Percentiles rank a stretch among this genome's conserved stretches.
phyloP scores from a whole-genome alignment of 805 yeast genomes.

The Saccharomyces kudriavzevii region DNA sequence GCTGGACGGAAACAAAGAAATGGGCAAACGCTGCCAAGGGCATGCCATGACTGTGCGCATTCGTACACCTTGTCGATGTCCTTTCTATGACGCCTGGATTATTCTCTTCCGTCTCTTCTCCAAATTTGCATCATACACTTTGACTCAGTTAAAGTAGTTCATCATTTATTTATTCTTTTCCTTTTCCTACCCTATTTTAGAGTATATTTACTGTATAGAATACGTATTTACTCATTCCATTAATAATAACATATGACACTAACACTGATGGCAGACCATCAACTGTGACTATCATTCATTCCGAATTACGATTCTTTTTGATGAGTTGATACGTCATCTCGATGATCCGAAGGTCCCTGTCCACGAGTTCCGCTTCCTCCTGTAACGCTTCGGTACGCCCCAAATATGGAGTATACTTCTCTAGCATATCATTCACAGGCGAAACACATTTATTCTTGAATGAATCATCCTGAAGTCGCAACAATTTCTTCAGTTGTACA shows the following conservation, averaged over 20 bases:
- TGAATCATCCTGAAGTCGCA: constrained; percentile 22
- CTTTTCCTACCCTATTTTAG: neutral
- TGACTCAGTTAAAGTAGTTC: neutral
- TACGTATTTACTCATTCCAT: neutral
- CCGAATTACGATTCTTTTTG: constrained; percentile 15
- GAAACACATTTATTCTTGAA: constrained; percentile 19
- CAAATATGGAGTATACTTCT: constrained; percentile 11
- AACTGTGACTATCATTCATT: neutral
- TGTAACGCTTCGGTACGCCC: constrained; percentile 37
- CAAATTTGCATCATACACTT: neutral
- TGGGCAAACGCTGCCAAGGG: constrained; percentile 53
- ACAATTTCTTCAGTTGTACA: constrained; percentile 21
- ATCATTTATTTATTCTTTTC: neutral
- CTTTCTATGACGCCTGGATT: neutral
- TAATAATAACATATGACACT: constrained; percentile 3
- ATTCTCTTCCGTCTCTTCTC: neutral
- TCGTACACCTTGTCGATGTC: neutral
- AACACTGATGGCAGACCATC: neutral
- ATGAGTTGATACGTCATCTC: constrained; percentile 46
- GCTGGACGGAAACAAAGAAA: constrained; percentile 73
- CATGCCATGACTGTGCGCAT: constrained; percentile 8
- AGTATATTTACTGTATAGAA: constrained; percentile 1
- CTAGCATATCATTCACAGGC: constrained; percentile 17
- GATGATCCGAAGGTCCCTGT: constrained; percentile 62
- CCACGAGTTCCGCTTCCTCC: constrained; percentile 56